phyloP scores from a whole-genome alignment of 2,329 filamentous ascomycete species.

The Chrysosphaeria jannelii region DNA sequence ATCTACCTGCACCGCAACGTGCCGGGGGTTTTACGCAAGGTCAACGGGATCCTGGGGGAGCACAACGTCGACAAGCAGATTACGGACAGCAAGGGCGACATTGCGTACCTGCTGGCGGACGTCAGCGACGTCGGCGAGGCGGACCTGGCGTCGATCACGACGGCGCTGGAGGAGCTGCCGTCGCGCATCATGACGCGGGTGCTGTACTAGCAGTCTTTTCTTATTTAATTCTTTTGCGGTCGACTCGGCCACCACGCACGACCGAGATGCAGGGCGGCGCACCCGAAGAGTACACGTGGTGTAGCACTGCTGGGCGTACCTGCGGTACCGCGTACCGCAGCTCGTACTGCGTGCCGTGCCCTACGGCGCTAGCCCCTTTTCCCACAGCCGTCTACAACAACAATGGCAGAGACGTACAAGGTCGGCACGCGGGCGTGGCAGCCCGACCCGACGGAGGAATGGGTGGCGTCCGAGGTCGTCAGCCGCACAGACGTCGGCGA shows the following conservation, averaged over 20 bases:
- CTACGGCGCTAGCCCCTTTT: too few relatives aligned
- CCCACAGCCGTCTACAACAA: neutral
- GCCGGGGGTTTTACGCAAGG: constrained; percentile 74
- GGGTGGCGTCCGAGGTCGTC: constrained; percentile 84
- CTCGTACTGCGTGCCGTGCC: too few relatives aligned
- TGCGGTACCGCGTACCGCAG: too few relatives aligned
- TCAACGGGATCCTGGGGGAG: constrained; percentile 79
- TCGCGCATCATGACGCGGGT: constrained; percentile 21
- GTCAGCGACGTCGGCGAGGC: constrained; percentile 57
- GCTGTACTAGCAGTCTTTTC: constrained; percentile 10
- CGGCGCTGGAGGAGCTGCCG: constrained; percentile 49
- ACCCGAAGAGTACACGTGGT: too few relatives aligned
- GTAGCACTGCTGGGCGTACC: too few relatives aligned
- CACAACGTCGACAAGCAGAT: constrained; percentile 99
- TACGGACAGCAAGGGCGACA: constrained; percentile 74
- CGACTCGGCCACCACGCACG: too few relatives aligned
- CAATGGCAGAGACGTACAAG: constrained; percentile 86
- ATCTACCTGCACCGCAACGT: constrained; percentile 96
- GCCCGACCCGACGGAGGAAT: constrained; percentile 83
- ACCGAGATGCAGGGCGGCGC: too few relatives aligned
- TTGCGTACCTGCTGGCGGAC: constrained; percentile 89
- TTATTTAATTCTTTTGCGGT: constrained; percentile 1
- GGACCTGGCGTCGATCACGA: constrained; percentile 65
- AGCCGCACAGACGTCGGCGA: constrained; percentile 60
- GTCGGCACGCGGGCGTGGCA: constrained; percentile 95